phyloP scores from a whole-genome alignment of 148 eudicot genomes.

The Camellia granthamiana region DNA sequence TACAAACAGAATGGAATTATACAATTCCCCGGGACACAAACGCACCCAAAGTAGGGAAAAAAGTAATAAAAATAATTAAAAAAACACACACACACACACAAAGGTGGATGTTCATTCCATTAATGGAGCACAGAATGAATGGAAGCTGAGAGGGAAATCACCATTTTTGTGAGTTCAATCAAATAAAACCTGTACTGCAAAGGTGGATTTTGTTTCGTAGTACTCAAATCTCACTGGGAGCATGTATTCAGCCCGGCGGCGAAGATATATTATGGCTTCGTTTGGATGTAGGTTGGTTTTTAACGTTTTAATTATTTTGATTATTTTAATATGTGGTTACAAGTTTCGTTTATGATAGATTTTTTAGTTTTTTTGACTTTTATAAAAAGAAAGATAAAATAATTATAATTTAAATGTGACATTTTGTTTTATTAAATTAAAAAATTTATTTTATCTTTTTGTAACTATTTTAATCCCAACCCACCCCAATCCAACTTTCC shows the following conservation, averaged over 20 bases:
- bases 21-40: not conserved
- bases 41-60: not conserved
- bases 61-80: not conserved
- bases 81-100: no score
- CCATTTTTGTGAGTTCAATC: constrained; percentile 6
- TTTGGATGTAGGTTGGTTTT: no score
- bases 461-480: no score
- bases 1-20: not conserved
- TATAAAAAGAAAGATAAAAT: no score
- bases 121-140: constrained; percentile 4
- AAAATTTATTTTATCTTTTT: no score
- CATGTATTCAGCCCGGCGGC: not conserved
- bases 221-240: not conserved
- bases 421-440: no score
- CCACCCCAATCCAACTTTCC: no score
- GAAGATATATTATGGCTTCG: not conserved
- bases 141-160: constrained; percentile 17
- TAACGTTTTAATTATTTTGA: no score
- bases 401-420: no score
- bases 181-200: constrained; percentile 1
- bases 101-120: not conserved
- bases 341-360: no score
- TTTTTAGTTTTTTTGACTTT: no score
- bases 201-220: constrained; percentile 17
- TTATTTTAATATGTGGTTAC: no score